Conservation (phyloP, 306 rosid species). For the Ormosia emarginata region DNA sequence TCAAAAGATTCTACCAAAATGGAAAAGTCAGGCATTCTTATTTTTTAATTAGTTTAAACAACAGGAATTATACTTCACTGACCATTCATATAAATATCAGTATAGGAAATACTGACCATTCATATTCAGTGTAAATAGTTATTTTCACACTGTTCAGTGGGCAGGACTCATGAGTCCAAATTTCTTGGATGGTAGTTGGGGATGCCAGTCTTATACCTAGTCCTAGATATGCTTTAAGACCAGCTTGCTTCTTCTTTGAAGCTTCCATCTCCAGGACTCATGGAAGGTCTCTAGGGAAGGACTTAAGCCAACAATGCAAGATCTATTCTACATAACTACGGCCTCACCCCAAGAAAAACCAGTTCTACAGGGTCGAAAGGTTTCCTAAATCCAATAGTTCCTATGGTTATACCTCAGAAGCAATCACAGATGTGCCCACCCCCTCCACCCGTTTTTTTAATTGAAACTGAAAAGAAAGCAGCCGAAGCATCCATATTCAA, state of each 20-base stretch:
- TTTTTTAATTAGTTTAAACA: not conserved
- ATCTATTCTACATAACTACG: not conserved
- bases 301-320: not conserved
- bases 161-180: not conserved
- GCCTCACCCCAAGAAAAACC: not conserved
- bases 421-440: constrained; percentile 6
- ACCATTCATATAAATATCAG: not conserved
- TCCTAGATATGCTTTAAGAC: not conserved
- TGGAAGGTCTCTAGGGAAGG: not conserved
- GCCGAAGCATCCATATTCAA: constrained; percentile 2
- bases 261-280: not conserved
- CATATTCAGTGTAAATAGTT: not conserved
- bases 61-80: not conserved
- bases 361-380: not conserved
- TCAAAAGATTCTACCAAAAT: not conserved
- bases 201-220: not conserved
- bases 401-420: constrained; percentile 31
- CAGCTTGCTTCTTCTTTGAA: constrained; percentile 16
- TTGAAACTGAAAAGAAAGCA: not conserved
- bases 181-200: not conserved
- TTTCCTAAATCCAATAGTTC: not conserved
- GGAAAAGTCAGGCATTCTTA: not conserved
- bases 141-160: not conserved
- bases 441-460: not conserved
- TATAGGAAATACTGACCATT: not conserved